Percentiles rank a stretch among this genome's conserved stretches.
phyloP scores from a whole-genome alignment of 1,139 yeast genomes.

The Sporopachydermia cereana region DNA sequence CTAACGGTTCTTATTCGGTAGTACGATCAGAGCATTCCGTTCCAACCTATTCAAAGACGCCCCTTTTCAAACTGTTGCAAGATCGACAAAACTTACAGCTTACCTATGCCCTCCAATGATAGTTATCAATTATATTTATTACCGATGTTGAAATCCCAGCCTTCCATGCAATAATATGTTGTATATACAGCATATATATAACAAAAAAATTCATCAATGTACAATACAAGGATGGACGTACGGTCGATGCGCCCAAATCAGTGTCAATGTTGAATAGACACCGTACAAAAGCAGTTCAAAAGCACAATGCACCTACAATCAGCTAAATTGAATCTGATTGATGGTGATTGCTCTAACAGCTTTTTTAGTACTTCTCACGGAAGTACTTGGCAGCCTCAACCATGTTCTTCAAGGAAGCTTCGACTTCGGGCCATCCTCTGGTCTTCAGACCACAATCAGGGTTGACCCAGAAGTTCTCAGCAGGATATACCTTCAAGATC shows the following conservation, averaged over 20 bases:
- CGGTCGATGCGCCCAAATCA: slow-evolving; percentile 21
- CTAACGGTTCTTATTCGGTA: no score
- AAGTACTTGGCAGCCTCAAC: slow-evolving; percentile 95
- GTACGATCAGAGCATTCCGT: no score
- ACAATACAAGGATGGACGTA: slow-evolving; percentile 9
- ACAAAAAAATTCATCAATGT: slow-evolving; percentile 9
- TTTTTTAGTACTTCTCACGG: slow-evolving; percentile 52
- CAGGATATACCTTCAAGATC: slow-evolving; percentile 94
- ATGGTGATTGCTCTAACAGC: slow-evolving; percentile 7
- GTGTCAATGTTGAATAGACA: slow-evolving; percentile 65
- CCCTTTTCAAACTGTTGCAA: no score
- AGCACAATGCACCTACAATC: neutral
- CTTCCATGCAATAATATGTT: slow-evolving; percentile 18
- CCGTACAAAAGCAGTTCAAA: slow-evolving; percentile 20
- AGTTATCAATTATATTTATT: neutral
- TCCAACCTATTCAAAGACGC: no score
- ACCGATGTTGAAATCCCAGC: slow-evolving; percentile 46
- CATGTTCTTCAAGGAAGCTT: slow-evolving; percentile 86
- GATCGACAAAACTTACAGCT: no score
- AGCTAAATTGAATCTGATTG: slow-evolving; percentile 3
- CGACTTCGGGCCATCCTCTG: slow-evolving; percentile 77
- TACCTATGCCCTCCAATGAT: no score
- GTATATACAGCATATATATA: no score
- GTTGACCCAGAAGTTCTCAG: slow-evolving; percentile 98
- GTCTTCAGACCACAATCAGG: slow-evolving; percentile 99